Evolutionary conservation across 257 asterid species (phyloP).

Genomic region (Osmanthus fragrans): DNA sequence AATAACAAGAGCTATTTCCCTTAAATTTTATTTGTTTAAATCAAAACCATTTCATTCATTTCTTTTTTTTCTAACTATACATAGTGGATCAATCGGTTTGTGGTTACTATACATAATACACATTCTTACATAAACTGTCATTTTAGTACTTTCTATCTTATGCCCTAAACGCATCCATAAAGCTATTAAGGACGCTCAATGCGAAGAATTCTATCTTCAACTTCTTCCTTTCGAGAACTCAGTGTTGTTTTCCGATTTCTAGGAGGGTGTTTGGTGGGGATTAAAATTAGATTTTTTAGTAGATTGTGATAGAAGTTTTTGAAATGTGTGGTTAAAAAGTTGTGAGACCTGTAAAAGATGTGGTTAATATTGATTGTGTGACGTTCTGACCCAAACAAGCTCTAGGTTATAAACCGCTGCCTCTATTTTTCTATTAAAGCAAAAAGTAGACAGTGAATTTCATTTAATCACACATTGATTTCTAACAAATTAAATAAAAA

Average conservation of each 20-base stretch:
- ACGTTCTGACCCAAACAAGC: too few relatives aligned
- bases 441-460: conserved; percentile 1
- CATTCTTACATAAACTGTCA: neutral
- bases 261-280: too few relatives aligned
- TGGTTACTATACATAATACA: neutral
- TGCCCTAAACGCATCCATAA: conserved; percentile 1
- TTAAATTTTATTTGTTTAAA: neutral
- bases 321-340: too few relatives aligned
- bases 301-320: too few relatives aligned
- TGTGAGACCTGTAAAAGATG: too few relatives aligned
- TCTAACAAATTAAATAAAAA: conserved; percentile 15
- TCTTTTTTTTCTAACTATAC: neutral
- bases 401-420: conserved; percentile 12
- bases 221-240: neutral
- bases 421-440: conserved; percentile 12
- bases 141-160: neutral
- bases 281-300: too few relatives aligned
- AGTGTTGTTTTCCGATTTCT: neutral
- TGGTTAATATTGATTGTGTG: too few relatives aligned
- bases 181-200: neutral
- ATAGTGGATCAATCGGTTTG: neutral
- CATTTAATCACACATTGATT: conserved; percentile 14
- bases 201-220: conserved; percentile 6
- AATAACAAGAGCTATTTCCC: neutral
- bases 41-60: neutral